Conservation (phyloP, 1,284 basidiomycete species). For the Phlebopus sp. region DNA sequence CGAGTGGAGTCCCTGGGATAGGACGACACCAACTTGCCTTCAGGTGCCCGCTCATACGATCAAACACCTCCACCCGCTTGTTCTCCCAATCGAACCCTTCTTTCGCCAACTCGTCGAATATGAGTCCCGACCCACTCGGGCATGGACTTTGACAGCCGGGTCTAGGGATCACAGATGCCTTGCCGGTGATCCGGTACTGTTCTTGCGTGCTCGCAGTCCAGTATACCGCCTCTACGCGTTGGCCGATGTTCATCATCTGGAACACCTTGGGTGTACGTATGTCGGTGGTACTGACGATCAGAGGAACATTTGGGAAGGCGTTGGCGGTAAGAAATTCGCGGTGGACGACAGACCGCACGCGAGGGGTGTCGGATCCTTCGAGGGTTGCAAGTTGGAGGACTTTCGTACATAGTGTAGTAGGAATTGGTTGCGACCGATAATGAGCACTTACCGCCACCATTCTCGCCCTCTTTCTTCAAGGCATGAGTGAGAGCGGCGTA, state of each 20-base stretch:
- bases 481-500: conserved; percentile 46
- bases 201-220: conserved; percentile 55
- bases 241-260: conserved; percentile 46
- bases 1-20: conserved; percentile 48
- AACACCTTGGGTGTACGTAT: conserved; percentile 57
- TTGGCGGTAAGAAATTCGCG: conserved; percentile 49
- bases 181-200: conserved; percentile 59
- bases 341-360: conserved; percentile 60
- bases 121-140: conserved; percentile 20
- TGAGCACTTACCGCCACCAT: conserved; percentile 12
- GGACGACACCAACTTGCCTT: conserved; percentile 66
- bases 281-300: conserved; percentile 60
- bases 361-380: conserved; percentile 42
- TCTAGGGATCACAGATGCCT: conserved; percentile 44
- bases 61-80: conserved; percentile 52
- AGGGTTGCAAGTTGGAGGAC: conserved; percentile 63
- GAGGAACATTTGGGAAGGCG: conserved; percentile 40
- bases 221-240: conserved; percentile 53
- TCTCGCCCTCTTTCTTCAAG: conserved; percentile 36
- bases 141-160: conserved; percentile 29
- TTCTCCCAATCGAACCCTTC: conserved; percentile 61
- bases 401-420: conserved; percentile 23
- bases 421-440: too few relatives aligned
- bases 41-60: conserved; percentile 52
- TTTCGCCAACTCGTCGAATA: conserved; percentile 36